These are phyloP conservation scores for Plectosphaerella cucumerina DNA, from an alignment of 2,329 filamentous ascomycete species.

Conservation along the genomic window DNA sequence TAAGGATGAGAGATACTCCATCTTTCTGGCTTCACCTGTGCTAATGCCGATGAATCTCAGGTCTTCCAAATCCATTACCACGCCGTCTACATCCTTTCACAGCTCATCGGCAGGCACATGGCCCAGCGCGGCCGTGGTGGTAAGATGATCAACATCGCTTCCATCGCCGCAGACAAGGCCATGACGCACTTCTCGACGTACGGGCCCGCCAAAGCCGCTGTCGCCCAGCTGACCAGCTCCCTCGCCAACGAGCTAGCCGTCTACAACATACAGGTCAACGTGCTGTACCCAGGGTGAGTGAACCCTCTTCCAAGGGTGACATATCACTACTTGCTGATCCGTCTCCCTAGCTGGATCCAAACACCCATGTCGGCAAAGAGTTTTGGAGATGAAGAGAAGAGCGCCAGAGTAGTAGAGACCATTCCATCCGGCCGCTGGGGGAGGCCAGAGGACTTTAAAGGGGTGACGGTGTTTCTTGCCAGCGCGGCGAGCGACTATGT, in stretches of 20 bases:
- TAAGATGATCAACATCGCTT: constrained; percentile 16
- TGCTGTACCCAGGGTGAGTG: constrained; percentile 8
- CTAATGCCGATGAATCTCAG: not conserved
- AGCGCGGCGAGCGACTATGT: constrained; percentile 35
- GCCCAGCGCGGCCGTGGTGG: constrained; percentile 8
- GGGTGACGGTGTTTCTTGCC: constrained; percentile 71
- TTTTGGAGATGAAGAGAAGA: not conserved
- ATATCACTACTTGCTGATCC: not conserved
- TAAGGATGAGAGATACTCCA: too few relatives aligned
- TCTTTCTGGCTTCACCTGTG: not conserved
- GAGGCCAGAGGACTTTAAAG: constrained; percentile 80
- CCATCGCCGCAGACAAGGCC: constrained; percentile 10
- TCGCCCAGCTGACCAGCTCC: constrained; percentile 12
- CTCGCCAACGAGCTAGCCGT: constrained; percentile 12
- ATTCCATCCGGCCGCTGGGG: constrained; percentile 52
- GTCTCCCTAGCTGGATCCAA: not conserved
- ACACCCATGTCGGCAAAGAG: not conserved
- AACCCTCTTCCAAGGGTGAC: not conserved
- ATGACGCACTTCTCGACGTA: constrained; percentile 13
- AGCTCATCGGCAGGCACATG: constrained; percentile 10
- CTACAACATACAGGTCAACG: constrained; percentile 13
- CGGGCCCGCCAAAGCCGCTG: constrained; percentile 13
- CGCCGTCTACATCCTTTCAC: constrained; percentile 10
- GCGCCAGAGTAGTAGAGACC: not conserved
- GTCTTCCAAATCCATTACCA: constrained; percentile 6